These are phyloP conservation scores for Aspergillus flavus DNA, from an alignment of 2,329 filamentous ascomycete genomes.

Conservation along the genomic window DNA sequence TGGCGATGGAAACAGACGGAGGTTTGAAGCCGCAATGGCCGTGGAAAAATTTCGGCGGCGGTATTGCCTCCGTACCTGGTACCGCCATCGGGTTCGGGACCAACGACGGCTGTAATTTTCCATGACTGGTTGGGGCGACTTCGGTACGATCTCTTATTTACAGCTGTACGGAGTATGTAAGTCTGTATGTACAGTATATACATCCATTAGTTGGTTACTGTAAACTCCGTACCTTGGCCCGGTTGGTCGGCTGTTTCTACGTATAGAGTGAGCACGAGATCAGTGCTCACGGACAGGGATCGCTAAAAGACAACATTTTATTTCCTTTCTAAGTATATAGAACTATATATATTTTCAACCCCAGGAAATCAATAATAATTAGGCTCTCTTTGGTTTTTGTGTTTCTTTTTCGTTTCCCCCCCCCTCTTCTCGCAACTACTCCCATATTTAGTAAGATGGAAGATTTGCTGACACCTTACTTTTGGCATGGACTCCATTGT, in stretches of 20 bases:
- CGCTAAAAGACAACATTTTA: neutral
- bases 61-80: conserved; percentile 9
- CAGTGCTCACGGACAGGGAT: neutral
- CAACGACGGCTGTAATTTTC: neutral
- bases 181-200: neutral
- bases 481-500: conserved; percentile 3
- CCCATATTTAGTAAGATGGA: neutral
- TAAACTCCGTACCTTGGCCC: too few species aligned
- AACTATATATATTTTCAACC: neutral
- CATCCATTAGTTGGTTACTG: too few species aligned
- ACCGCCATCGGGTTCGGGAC: neutral
- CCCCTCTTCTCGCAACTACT: neutral
- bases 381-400: neutral
- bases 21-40: conserved; percentile 5
- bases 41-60: conserved; percentile 24
- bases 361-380: neutral
- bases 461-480: neutral
- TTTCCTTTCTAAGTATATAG: neutral
- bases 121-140: neutral
- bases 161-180: neutral
- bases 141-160: neutral
- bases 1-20: conserved; percentile 21
- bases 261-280: too few species aligned
- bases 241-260: neutral
- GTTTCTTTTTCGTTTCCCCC: neutral